These are phyloP conservation scores for Calycina herbarum DNA, from an alignment of 2,329 filamentous ascomycete genomes.

Conservation along the genomic window DNA sequence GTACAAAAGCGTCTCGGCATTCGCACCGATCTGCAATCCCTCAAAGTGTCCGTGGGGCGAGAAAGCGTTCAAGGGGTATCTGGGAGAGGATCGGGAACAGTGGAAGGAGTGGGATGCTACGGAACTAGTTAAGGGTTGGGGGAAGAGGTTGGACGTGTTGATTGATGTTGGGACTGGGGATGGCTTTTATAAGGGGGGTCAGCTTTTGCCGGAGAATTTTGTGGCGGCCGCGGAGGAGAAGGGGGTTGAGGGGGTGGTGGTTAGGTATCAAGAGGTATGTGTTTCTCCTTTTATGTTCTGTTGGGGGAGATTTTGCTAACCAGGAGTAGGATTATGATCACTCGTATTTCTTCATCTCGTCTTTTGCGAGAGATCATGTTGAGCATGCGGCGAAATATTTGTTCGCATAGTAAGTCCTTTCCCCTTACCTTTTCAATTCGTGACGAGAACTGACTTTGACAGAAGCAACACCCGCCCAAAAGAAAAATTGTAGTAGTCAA, in stretches of 20 bases:
- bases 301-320: slow-evolving; percentile 18
- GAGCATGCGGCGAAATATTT: slow-evolving; percentile 89
- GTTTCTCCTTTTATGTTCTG: neutral
- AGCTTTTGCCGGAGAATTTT: slow-evolving; percentile 93
- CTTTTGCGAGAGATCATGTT: slow-evolving; percentile 87
- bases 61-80: slow-evolving; percentile 91
- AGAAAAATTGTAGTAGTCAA: slow-evolving; percentile 29
- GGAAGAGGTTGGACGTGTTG: slow-evolving; percentile 69
- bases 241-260: slow-evolving; percentile 66
- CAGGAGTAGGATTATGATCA: slow-evolving; percentile 78
- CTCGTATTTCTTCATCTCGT: slow-evolving; percentile 95
- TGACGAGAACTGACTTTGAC: slow-evolving; percentile 22
- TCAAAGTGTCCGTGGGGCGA: slow-evolving; percentile 86
- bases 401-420: slow-evolving; percentile 51
- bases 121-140: slow-evolving; percentile 78
- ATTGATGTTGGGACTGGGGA: slow-evolving; percentile 94
- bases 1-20: slow-evolving; percentile 87
- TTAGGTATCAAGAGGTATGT: slow-evolving; percentile 77
- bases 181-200: slow-evolving; percentile 93
- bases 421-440: neutral
- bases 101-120: slow-evolving; percentile 94
- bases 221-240: slow-evolving; percentile 74
- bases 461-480: slow-evolving; percentile 27
- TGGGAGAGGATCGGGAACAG: slow-evolving; percentile 72
- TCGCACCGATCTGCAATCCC: slow-evolving; percentile 88